Evolutionary conservation across 2,329 filamentous ascomycete genomes (phyloP).

Genomic region (Orbilia blumenaviensis): DNA sequence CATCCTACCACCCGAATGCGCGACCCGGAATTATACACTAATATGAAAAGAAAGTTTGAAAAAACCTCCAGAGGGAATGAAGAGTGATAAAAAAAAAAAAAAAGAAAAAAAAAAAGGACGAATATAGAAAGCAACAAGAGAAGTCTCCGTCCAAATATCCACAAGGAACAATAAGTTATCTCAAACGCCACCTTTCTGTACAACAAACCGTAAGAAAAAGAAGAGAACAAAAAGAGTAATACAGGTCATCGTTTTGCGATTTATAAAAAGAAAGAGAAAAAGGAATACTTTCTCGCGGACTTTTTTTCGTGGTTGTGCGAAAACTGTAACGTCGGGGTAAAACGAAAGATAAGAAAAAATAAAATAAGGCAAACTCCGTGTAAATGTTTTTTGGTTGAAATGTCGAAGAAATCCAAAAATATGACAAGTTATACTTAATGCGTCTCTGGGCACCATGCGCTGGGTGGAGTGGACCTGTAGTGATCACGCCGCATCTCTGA

Average conservation of each 20-base stretch:
- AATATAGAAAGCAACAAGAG: constrained; percentile 25
- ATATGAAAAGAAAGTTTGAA: constrained; percentile 5
- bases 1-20: background rate
- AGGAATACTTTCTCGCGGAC: constrained; percentile 13
- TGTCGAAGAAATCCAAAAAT: constrained; percentile 18
- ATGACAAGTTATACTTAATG: constrained; percentile 52
- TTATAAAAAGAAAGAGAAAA: constrained; percentile 6
- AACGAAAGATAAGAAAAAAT: constrained; percentile 4
- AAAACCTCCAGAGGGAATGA: background rate
- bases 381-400: constrained; percentile 41
- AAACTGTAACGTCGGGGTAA: constrained; percentile 6
- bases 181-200: constrained; percentile 36
- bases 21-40: constrained; percentile 20
- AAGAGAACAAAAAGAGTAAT: constrained; percentile 17
- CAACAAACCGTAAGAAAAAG: constrained; percentile 27
- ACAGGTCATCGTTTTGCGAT: background rate
- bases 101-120: constrained; percentile 20
- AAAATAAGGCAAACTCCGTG: constrained; percentile 37
- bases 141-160: constrained; percentile 35
- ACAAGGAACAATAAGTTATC: constrained; percentile 46
- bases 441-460: constrained; percentile 3
- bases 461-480: background rate
- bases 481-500: background rate
- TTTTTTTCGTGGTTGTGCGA: constrained; percentile 23
- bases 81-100: constrained; percentile 23